These are phyloP conservation scores for Acanthamoeba sp. DNA, from an alignment of 208 protist species.

Conservation along the genomic window DNA sequence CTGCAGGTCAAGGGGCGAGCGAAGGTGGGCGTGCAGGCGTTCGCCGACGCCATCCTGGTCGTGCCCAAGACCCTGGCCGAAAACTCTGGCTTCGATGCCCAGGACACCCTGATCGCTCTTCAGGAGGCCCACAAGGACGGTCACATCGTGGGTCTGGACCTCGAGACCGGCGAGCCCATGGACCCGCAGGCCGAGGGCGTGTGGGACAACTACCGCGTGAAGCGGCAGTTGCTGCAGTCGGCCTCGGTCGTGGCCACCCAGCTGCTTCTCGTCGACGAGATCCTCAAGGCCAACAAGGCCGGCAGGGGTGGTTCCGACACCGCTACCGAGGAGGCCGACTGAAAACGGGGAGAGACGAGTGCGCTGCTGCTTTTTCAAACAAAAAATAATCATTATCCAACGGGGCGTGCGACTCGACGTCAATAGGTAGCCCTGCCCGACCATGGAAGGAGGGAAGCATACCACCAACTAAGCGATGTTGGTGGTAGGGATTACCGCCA, in stretches of 20 bases:
- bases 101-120: constrained; percentile 97
- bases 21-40: constrained; percentile 98
- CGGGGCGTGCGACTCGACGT: too few species aligned
- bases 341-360: background rate
- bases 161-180: constrained; percentile 97
- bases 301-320: constrained; percentile 3
- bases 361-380: too few species aligned
- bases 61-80: constrained; percentile 99
- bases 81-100: constrained; percentile 98
- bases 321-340: constrained; percentile 32
- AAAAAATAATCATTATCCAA: too few species aligned
- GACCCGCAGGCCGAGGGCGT: constrained; percentile 96
- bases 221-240: constrained; percentile 97
- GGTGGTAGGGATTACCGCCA: too few species aligned
- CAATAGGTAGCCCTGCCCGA: too few species aligned
- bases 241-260: constrained; percentile 97
- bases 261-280: constrained; percentile 99
- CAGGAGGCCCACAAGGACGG: constrained; percentile 89
- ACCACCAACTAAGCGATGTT: too few species aligned
- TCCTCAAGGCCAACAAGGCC: constrained; percentile 97
- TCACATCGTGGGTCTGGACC: constrained; percentile 94
- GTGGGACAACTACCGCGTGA: constrained; percentile 99
- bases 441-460: too few species aligned
- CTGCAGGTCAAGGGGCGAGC: constrained; percentile 89
- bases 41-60: constrained; percentile 98